Evolutionary conservation across 192 early-diverging fungal genomes (phyloP).

Genomic region (Coemansia sp.): DNA sequence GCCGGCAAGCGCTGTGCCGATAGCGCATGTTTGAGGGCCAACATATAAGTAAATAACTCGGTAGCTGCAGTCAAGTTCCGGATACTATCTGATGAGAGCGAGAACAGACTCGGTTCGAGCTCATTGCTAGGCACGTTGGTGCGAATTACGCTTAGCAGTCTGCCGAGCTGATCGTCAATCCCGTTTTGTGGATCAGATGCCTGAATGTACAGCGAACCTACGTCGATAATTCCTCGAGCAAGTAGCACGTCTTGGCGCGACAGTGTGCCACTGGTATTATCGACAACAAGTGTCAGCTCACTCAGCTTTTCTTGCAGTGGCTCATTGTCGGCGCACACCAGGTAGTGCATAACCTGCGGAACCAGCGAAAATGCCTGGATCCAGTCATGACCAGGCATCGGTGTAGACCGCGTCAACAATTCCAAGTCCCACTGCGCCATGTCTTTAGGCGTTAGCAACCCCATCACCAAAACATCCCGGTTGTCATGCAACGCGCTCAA

Average conservation of each 20-base stretch:
- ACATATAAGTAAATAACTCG: constrained; percentile 42
- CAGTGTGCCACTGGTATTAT: constrained; percentile 11
- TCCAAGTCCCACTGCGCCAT: constrained; percentile 43
- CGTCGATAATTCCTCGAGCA: constrained; percentile 23
- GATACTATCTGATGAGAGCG: constrained; percentile 13
- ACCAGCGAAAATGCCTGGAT: constrained; percentile 30
- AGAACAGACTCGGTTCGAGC: neutral
- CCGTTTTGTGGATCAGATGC: constrained; percentile 9
- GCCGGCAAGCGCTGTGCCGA: constrained; percentile 19
- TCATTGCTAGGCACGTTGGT: constrained; percentile 13
- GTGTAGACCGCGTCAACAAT: constrained; percentile 33
- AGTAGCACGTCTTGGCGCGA: constrained; percentile 23
- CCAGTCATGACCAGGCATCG: constrained; percentile 29
- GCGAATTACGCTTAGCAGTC: constrained; percentile 16
- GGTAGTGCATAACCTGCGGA: constrained; percentile 47
- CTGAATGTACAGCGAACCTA: constrained; percentile 21
- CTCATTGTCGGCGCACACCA: constrained; percentile 26
- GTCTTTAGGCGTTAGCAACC: constrained; percentile 26
- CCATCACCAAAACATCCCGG: constrained; percentile 69
- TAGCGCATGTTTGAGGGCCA: constrained; percentile 23
- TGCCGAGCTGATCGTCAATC: constrained; percentile 24
- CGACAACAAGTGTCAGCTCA: constrained; percentile 12
- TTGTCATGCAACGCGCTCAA: constrained; percentile 59
- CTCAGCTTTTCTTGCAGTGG: constrained; percentile 11
- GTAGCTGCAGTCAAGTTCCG: constrained; percentile 19